Evolutionary conservation across 176 grass and related monocot species (phyloP).

Genomic region (Oryza officinalis): DNA sequence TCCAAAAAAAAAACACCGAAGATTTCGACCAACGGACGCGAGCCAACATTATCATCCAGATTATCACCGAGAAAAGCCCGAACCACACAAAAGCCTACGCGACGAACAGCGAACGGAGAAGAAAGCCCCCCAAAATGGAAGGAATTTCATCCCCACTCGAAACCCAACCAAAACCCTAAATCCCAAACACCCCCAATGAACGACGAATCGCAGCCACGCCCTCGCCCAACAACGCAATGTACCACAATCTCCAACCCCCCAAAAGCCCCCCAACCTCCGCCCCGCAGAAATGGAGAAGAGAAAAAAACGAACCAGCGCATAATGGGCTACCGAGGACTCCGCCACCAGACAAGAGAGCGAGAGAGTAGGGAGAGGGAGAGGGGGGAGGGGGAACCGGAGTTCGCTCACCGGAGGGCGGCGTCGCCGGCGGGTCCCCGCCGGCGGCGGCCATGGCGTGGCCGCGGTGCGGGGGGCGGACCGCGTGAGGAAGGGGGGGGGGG

Average conservation of each 20-base stretch:
- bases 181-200: neutral
- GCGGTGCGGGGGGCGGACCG: neutral
- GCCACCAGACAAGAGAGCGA: neutral
- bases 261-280: neutral
- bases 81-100: neutral
- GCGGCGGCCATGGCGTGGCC: neutral
- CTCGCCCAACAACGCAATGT: neutral
- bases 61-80: neutral
- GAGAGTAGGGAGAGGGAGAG: fast-evolving
- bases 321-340: neutral
- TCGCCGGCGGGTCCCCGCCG: neutral
- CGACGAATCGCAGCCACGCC: neutral
- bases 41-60: neutral
- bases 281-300: neutral
- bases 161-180: constrained; percentile 32
- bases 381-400: no score
- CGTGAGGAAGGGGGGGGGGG: no score
- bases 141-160: neutral
- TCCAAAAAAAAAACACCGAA: neutral
- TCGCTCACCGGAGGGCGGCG: neutral
- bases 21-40: neutral
- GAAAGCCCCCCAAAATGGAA: neutral
- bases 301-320: neutral
- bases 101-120: neutral
- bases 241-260: neutral